phyloP scores from a whole-genome alignment of 2,329 filamentous ascomycete genomes.

The Scedosporium dehoogii region DNA sequence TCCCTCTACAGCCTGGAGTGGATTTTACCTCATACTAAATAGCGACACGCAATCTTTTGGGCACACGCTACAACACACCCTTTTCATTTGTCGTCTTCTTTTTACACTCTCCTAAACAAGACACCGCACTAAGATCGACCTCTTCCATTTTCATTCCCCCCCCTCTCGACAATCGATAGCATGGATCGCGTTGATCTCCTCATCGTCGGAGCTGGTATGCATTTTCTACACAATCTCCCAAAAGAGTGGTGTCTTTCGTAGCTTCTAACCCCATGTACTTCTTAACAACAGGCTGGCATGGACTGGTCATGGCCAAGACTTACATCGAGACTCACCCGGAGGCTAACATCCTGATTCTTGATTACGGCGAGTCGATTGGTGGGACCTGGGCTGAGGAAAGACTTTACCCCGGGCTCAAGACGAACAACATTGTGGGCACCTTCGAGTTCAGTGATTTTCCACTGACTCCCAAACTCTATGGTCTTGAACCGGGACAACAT shows the following conservation, averaged over 20 bases:
- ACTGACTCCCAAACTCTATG: conserved; percentile 7
- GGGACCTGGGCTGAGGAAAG: conserved; percentile 11
- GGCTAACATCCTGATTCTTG: conserved; percentile 8
- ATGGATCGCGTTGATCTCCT: conserved; percentile 10
- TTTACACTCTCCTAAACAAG: background rate
- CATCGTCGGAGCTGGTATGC: conserved; percentile 10
- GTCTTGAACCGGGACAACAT: conserved; percentile 7
- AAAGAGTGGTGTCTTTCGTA: no score
- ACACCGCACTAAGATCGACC: background rate
- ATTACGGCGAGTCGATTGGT: conserved; percentile 6
- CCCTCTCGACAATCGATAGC: background rate
- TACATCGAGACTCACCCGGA: conserved; percentile 4
- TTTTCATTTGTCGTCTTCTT: no score
- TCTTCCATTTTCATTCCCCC: background rate
- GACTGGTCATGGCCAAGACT: conserved; percentile 9
- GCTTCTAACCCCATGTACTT: background rate
- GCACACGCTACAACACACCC: no score
- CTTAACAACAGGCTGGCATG: conserved; percentile 7
- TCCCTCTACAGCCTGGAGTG: no score
- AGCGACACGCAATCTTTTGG: no score
- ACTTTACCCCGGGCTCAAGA: conserved; percentile 11
- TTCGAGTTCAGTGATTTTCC: conserved; percentile 12
- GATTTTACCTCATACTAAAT: no score
- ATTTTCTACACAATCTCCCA: no score
- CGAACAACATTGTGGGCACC: conserved; percentile 10